Percentiles rank a stretch among this genome's conserved stretches.
Evolutionary conservation across 805 yeast genomes (phyloP).

Genomic region (Yamadazyma kitorensis): DNA sequence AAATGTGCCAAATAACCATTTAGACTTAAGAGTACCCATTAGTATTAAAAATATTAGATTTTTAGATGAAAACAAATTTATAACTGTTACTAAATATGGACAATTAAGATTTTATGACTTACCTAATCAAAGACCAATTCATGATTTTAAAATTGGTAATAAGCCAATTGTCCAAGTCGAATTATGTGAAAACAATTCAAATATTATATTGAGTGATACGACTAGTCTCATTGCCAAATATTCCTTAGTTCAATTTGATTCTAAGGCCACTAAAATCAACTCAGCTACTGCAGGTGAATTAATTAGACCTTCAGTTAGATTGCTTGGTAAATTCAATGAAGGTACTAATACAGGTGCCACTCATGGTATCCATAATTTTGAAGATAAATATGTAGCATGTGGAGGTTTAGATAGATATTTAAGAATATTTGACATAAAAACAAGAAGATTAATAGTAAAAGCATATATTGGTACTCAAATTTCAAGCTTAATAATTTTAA

Average conservation of each 20-base stretch:
- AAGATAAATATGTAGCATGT: slow-evolving; percentile 52
- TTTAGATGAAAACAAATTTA: slow-evolving; percentile 39
- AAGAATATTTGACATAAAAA: slow-evolving; percentile 64
- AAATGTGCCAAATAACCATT: slow-evolving; percentile 75
- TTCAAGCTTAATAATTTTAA: slow-evolving; percentile 48
- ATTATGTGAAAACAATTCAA: slow-evolving; percentile 34
- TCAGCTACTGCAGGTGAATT: slow-evolving; percentile 48
- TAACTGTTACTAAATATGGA: slow-evolving; percentile 73
- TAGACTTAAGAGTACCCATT: slow-evolving; percentile 80
- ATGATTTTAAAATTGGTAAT: slow-evolving; percentile 52
- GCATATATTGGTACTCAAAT: slow-evolving; percentile 76
- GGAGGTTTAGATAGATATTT: slow-evolving; percentile 90
- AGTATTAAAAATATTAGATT: slow-evolving; percentile 66
- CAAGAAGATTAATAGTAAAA: slow-evolving; percentile 63
- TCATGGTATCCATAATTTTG: slow-evolving; percentile 57
- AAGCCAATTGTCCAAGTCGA: slow-evolving; percentile 49
- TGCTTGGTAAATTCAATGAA: slow-evolving; percentile 60
- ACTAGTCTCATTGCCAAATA: slow-evolving; percentile 62
- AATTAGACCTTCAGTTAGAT: slow-evolving; percentile 43
- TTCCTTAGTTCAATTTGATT: slow-evolving; percentile 33
- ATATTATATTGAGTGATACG: slow-evolving; percentile 69
- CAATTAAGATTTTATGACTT: slow-evolving; percentile 75
- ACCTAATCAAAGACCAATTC: slow-evolving; percentile 62
- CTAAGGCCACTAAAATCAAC: slow-evolving; percentile 30
- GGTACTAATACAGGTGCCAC: slow-evolving; percentile 63